phyloP scores from a whole-genome alignment of 1,284 basidiomycete species.

The Pyrrhoderma lamaoense region DNA sequence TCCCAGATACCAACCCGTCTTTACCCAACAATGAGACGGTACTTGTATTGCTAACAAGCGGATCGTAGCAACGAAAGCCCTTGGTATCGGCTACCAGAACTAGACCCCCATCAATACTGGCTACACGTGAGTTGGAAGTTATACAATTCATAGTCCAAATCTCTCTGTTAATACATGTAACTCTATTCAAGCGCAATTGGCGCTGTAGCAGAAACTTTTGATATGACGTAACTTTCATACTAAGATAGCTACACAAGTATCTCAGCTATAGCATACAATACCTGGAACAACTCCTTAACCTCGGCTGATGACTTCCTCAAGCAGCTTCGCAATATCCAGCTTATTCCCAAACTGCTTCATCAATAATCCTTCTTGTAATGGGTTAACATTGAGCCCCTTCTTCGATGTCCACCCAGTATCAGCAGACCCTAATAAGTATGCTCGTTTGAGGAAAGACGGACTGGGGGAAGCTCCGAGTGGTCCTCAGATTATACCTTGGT shows the following conservation, averaged over 20 bases:
- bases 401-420: slow-evolving; percentile 45
- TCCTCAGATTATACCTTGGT: slow-evolving; percentile 41
- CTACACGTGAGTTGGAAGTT: slow-evolving; percentile 30
- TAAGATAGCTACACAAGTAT: slow-evolving; percentile 34
- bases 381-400: slow-evolving; percentile 42
- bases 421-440: slow-evolving; percentile 41
- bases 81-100: slow-evolving; percentile 42
- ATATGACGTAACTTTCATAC: slow-evolving; percentile 46
- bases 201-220: slow-evolving; percentile 50
- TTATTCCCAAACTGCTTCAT: slow-evolving; percentile 53
- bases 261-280: slow-evolving; percentile 34
- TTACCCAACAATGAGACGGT: slow-evolving; percentile 25
- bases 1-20: slow-evolving; percentile 20
- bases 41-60: slow-evolving; percentile 28
- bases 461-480: slow-evolving; percentile 41
- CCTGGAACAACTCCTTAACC: slow-evolving; percentile 30
- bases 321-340: slow-evolving; percentile 20
- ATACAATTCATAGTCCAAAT: slow-evolving; percentile 1
- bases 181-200: slow-evolving; percentile 30
- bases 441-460: slow-evolving; percentile 38
- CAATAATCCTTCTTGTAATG: slow-evolving; percentile 36
- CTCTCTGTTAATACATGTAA: background rate
- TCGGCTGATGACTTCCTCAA: background rate
- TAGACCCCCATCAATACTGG: slow-evolving; percentile 32
- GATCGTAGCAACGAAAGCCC: slow-evolving; percentile 34